phyloP scores from a whole-genome alignment of 805 yeast species.

The Blastobotrys terrestris region DNA sequence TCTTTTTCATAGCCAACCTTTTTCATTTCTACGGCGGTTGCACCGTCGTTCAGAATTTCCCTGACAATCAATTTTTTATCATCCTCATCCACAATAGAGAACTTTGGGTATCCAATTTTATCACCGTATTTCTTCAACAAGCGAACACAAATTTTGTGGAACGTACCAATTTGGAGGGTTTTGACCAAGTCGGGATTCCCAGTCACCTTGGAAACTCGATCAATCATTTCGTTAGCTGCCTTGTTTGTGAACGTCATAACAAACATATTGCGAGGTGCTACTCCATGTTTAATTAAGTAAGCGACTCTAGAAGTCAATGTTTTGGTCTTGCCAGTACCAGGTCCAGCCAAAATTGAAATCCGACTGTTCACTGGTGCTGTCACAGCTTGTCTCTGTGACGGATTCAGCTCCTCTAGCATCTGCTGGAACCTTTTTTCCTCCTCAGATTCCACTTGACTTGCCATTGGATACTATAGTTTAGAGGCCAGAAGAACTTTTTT shows the following conservation, averaged over 20 bases:
- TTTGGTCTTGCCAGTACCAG: constrained; percentile 75
- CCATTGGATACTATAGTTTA: no score
- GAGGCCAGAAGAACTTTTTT: no score
- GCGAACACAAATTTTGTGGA: constrained; percentile 73
- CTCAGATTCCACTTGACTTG: background rate
- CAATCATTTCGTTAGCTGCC: constrained; percentile 82
- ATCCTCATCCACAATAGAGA: constrained; percentile 46
- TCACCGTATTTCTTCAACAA: constrained; percentile 52
- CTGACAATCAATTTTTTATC: constrained; percentile 48
- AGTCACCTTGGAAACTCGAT: constrained; percentile 41
- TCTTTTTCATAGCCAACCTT: background rate
- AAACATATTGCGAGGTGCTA: constrained; percentile 58
- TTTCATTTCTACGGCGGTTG: constrained; percentile 11
- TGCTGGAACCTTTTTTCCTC: background rate
- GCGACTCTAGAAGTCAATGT: constrained; percentile 78
- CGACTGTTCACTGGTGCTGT: constrained; percentile 36
- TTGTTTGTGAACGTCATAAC: constrained; percentile 91
- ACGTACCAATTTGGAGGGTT: constrained; percentile 69
- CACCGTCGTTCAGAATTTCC: constrained; percentile 33
- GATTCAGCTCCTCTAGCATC: constrained; percentile 27
- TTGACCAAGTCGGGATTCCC: constrained; percentile 32
- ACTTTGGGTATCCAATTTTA: constrained; percentile 41
- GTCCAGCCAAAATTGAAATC: constrained; percentile 56
- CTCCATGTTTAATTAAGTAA: constrained; percentile 46
- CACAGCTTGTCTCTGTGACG: constrained; percentile 41